phyloP scores from a whole-genome alignment of 805 yeast genomes.

The Sugiyamaella valdiviana region DNA sequence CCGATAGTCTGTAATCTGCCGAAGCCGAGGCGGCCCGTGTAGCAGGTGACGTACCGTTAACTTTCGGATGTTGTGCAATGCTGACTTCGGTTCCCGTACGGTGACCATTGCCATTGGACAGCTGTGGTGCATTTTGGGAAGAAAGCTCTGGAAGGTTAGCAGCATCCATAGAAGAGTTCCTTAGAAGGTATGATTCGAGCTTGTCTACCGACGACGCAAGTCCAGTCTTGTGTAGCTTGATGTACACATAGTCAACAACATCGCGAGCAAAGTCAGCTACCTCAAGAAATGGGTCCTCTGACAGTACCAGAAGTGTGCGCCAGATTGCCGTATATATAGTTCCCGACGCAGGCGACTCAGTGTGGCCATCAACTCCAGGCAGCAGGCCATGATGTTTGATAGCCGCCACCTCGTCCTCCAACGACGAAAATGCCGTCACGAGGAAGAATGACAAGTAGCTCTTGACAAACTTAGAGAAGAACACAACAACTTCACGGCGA shows the following conservation, averaged over 20 bases:
- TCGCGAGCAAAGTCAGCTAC: constrained; percentile 66
- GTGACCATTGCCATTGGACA: not conserved
- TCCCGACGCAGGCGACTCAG: constrained; percentile 67
- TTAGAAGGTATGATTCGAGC: constrained; percentile 14
- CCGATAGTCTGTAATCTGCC: constrained; percentile 9
- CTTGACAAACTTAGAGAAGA: constrained; percentile 66
- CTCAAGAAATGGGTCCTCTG: constrained; percentile 85
- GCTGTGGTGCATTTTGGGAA: not conserved
- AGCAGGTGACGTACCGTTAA: not conserved
- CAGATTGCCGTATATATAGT: constrained; percentile 80
- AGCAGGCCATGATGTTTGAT: constrained; percentile 33
- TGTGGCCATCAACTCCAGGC: constrained; percentile 58
- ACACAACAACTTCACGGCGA: constrained; percentile 73
- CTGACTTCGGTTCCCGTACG: not conserved
- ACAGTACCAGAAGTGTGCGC: constrained; percentile 71
- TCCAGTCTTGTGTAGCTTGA: constrained; percentile 57
- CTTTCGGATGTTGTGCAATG: not conserved
- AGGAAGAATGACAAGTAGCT: constrained; percentile 68
- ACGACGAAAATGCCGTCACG: constrained; percentile 78
- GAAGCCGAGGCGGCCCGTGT: not conserved
- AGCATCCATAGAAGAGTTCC: not conserved
- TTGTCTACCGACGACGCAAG: constrained; percentile 58
- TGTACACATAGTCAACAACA: constrained; percentile 66
- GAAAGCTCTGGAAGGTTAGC: not conserved
- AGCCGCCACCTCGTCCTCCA: constrained; percentile 71